Base-by-base conservation (phyloP, 2,329 filamentous ascomycete genomes). In the Talaromyces marneffei region DNA sequence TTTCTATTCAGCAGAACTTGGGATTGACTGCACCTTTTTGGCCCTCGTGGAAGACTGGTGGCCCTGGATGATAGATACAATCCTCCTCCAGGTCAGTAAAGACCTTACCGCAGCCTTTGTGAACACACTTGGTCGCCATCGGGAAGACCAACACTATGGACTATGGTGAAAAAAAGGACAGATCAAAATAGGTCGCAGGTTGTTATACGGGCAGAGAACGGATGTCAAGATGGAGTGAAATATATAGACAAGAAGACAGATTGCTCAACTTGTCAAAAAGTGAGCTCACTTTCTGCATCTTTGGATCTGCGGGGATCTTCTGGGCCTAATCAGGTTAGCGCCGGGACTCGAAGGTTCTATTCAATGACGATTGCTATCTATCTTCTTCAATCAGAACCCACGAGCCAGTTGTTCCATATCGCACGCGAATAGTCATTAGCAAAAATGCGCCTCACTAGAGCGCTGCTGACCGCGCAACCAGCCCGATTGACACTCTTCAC, bases 1-100 rank as follows among this genome's bases (percentile, higher is more conserved):
- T 1, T 18, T 67, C 72, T 78, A 27, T 29, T 53, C 10, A 14
- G n/a, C 29, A 4, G 29, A 35, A 14, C 6, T 14, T 52, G 18
- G 33, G 4, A 20, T 50, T 29, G 4, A 52, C 9, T 8, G 73
- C 80, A 96, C 93, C 94, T 87, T 99, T 97, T 79, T 97, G 93
- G 64, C 94, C 94, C 79, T 99, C 94, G 75, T 97, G 94, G 76
- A 99, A 99, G 74, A 94, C 83, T 50, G 94, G 94, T 66, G 92
- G 91, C 61, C 92, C 92, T 46, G 93, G 91, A 78, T 99, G 94
- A 79, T 97, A 97, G 68, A 85, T 79, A 79, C 94, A 99, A 67
- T 87, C 83, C 75, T 96, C 93, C 44, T 91, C 85, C 9, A 87
- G 78, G 75, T 97, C 89, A 54, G 87, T 87, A 77, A 91, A 97